These are phyloP conservation scores for Lodderomyces orthopsilosis DNA, from an alignment of 1,139 yeast genomes.

Conservation along the genomic window DNA sequence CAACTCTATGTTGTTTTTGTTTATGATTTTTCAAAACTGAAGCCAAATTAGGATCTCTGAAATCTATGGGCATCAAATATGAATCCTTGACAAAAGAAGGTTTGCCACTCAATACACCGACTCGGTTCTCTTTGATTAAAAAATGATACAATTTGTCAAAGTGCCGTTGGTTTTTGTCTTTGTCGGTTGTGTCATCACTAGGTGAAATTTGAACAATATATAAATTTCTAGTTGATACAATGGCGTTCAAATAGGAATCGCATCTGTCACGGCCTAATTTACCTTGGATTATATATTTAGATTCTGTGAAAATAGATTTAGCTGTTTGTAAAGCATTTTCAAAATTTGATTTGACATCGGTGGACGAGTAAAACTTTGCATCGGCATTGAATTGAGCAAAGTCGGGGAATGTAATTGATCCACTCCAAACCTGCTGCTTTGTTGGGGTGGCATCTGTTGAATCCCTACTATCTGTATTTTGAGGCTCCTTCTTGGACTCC, in stretches of 20 bases:
- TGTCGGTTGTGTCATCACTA: constrained; percentile 1
- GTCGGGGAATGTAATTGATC: constrained; percentile 54
- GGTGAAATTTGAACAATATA: constrained; percentile 43
- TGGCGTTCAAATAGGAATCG: constrained; percentile 52
- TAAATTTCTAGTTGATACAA: constrained; percentile 46
- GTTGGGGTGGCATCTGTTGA: neutral
- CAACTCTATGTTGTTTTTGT: constrained; percentile 11
- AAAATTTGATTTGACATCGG: constrained; percentile 23
- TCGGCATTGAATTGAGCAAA: constrained; percentile 48
- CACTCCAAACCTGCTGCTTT: constrained; percentile 46
- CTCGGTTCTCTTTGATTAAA: constrained; percentile 47
- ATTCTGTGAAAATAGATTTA: constrained; percentile 28
- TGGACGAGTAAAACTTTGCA: constrained; percentile 42
- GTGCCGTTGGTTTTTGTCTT: constrained; percentile 8
- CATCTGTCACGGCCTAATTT: constrained; percentile 55
- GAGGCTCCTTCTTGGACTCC: neutral
- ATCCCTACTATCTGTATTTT: neutral
- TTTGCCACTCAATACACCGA: constrained; percentile 58
- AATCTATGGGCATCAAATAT: constrained; percentile 52
- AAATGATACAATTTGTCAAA: constrained; percentile 54
- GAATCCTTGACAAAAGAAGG: constrained; percentile 61
- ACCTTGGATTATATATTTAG: constrained; percentile 56
- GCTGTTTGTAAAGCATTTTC: constrained; percentile 26
- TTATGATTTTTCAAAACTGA: constrained; percentile 22
- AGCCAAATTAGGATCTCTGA: constrained; percentile 26